A percentile compares a stretch with the other conserved stretches of the same genome.
These are phyloP conservation scores for Aspergillus nidulans DNA, from an alignment of 495 filamentous ascomycete genomes.

Conservation along the genomic window DNA sequence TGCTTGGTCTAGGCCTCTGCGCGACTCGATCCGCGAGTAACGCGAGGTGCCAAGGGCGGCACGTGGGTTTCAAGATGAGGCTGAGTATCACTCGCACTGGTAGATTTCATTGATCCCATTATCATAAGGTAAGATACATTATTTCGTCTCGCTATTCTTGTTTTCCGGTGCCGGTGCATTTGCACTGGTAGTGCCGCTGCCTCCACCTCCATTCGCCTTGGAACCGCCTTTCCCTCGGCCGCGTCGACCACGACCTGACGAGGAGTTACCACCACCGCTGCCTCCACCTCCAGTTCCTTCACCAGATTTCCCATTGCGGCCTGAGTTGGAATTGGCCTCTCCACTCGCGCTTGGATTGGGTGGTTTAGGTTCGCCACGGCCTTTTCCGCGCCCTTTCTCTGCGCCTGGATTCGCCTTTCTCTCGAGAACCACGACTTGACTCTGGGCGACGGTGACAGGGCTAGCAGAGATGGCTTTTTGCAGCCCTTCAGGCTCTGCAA, in stretches of 20 bases:
- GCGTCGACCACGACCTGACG: constrained; percentile 22
- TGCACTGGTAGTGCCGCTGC: constrained; percentile 7
- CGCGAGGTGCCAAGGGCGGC: neutral
- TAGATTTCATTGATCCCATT: constrained; percentile 4
- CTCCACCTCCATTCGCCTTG: constrained; percentile 16
- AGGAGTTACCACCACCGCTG: constrained; percentile 24
- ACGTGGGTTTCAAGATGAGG: neutral
- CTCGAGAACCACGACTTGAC: constrained; percentile 81
- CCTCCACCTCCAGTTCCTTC: constrained; percentile 23
- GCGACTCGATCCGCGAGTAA: neutral
- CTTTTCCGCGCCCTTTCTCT: constrained; percentile 39
- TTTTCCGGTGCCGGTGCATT: constrained; percentile 17
- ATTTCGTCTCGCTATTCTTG: constrained; percentile 18
- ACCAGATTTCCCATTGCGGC: constrained; percentile 19
- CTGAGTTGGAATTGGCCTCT: constrained; percentile 5
- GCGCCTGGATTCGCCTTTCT: constrained; percentile 53
- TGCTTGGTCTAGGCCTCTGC: neutral
- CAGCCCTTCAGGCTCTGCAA: constrained; percentile 63
- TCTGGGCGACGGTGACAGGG: constrained; percentile 74
- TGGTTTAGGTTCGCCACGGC: constrained; percentile 32
- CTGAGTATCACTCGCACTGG: neutral
- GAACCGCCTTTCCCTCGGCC: constrained; percentile 30
- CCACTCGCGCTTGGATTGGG: neutral
- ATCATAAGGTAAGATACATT: constrained; percentile 10
- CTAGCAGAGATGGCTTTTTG: constrained; percentile 76